Base-by-base conservation (phyloP, 1,284 basidiomycete genomes). In the Ceraceosorus bombacis region DNA sequence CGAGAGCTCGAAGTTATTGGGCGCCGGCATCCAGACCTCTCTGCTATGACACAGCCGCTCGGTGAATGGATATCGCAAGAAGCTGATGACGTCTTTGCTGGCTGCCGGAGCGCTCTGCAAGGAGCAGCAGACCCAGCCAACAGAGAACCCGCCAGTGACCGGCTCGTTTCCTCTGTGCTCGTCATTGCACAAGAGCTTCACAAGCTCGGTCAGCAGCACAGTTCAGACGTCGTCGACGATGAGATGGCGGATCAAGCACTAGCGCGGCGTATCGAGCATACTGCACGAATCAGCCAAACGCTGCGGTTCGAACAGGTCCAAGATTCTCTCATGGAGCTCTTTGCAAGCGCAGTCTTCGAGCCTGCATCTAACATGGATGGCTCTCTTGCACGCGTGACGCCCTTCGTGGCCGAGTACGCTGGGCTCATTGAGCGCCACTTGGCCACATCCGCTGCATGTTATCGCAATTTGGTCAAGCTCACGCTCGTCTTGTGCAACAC, bases 391-490 rank as follows among this genome's bases (percentile, higher is more conserved):
- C 62, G 63, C 2, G 52, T 72, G 37, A 60, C 65, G 15, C 72
- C 71, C 7, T 77, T 76, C 67, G 50, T 76, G 0, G 63, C 59
- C 55, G 64, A 66, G n/a, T 76, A 71, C 51, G 51, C 59, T 1
- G 59, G 59, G 40, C 27, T 74, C 49, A 52, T 72, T 1, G 78
- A 85, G 43, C 86, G 86, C 0, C 71, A 74, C 41, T 37, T 68
- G n/a, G 56, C 62, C 6, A 55, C 69, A 13, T 64, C 69, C 53
- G 80, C 81, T 46, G 78, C 82, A 61, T 90, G 87, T 87, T 85
- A 85, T n/a, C 85, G 86, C 69, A 80, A 88, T 6, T 78, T 90
- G 9, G 88, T 93, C 82, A 96, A 95, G 79, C 82, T 98, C 61
- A 82, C 85, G 67, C 88, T 86, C 70, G 83, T 94, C 46, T 79